Evolutionary conservation across 495 filamentous ascomycete genomes (phyloP).

Genomic region (Staphylotrichum tortipilum): DNA sequence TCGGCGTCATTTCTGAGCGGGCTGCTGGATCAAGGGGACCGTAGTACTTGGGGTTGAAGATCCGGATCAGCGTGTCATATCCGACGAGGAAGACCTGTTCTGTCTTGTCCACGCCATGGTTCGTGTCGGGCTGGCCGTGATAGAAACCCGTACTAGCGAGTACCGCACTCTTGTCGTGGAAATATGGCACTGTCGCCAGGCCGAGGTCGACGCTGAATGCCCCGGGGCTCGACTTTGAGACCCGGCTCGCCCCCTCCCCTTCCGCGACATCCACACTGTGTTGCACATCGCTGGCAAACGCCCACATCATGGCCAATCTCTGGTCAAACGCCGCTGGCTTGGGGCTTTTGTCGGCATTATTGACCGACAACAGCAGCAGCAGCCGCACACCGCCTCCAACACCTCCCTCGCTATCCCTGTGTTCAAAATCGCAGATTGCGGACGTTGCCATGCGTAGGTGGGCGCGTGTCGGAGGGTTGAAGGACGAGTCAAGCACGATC

Average conservation of each 20-base stretch:
- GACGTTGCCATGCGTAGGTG: slow-evolving; percentile 68
- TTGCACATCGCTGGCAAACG: slow-evolving; percentile 63
- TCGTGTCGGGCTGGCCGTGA: not conserved
- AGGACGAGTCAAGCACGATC: slow-evolving; percentile 87
- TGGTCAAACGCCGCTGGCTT: slow-evolving; percentile 77
- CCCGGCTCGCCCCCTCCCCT: too few relatives aligned
- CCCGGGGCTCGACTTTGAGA: not conserved
- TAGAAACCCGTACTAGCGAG: slow-evolving; percentile 52
- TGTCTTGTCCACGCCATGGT: not conserved
- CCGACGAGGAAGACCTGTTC: slow-evolving; percentile 76
- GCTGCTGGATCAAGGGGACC: slow-evolving; percentile 28
- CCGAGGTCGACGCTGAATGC: slow-evolving; percentile 61
- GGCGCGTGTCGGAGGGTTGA: slow-evolving; percentile 85
- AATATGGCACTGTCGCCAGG: slow-evolving; percentile 74
- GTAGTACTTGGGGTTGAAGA: slow-evolving; percentile 83
- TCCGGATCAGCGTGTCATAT: slow-evolving; percentile 78
- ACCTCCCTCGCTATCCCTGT: not conserved
- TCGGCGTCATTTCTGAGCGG: slow-evolving; percentile 10
- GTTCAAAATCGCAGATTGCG: slow-evolving; percentile 45
- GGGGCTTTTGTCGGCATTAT: slow-evolving; percentile 89
- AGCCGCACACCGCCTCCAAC: slow-evolving; percentile 39
- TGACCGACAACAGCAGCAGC: slow-evolving; percentile 73
- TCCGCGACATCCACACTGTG: too few relatives aligned
- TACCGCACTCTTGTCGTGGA: slow-evolving; percentile 70
- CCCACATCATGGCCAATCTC: slow-evolving; percentile 75